Evolutionary conservation across 306 rosid species (phyloP).

Genomic region (Cicer cuneatum): DNA sequence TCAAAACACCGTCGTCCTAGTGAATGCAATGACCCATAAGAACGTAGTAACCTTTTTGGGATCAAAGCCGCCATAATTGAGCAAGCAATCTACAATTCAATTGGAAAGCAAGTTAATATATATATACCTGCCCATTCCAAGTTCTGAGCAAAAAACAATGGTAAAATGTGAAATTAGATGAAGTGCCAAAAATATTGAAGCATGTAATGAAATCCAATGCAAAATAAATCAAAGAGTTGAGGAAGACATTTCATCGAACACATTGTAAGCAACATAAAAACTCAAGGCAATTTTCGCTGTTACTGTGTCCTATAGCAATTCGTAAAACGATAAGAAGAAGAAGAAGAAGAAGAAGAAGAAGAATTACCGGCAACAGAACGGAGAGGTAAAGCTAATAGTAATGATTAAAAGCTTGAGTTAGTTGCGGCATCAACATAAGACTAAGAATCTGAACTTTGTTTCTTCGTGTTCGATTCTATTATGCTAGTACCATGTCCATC

Average conservation of each 20-base stretch:
- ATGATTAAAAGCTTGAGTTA: neutral
- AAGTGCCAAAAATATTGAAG: neutral
- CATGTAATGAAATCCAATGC: neutral
- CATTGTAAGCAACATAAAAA: conserved; percentile 1
- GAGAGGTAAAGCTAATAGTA: neutral
- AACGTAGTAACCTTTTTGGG: conserved; percentile 67
- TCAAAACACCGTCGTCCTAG: conserved; percentile 51
- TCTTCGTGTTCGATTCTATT: no score
- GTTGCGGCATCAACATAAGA: neutral
- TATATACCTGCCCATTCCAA: conserved; percentile 36
- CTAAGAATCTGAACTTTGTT: no score
- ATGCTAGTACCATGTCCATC: no score
- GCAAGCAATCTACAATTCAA: conserved; percentile 30
- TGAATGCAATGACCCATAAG: conserved; percentile 59
- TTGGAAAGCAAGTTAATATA: neutral
- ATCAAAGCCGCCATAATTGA: conserved; percentile 65
- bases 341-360: neutral
- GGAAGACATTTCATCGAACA: conserved; percentile 26
- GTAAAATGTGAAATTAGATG: neutral
- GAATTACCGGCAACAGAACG: conserved; percentile 31
- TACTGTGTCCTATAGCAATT: neutral
- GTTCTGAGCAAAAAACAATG: conserved; percentile 18
- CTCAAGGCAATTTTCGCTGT: neutral
- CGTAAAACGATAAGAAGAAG: neutral
- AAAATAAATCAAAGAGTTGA: neutral